Evolutionary conservation across 164 flowering plant species (phyloP).

Genomic region (Pachysandra terminalis): DNA sequence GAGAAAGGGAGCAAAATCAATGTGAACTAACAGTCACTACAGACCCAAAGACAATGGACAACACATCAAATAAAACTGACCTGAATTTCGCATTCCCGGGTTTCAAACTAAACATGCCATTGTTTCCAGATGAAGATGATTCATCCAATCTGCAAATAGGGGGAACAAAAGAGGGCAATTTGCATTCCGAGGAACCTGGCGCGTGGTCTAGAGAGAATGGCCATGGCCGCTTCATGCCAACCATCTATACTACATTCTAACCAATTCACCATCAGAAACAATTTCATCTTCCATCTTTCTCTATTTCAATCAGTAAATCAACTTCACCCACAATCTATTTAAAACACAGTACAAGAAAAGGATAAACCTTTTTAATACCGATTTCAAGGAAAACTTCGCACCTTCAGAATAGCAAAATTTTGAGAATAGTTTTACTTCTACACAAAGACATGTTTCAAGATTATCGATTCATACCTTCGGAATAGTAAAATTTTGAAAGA

Average conservation of each 20-base stretch:
- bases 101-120: constrained; percentile 20
- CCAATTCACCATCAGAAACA: constrained; percentile 25
- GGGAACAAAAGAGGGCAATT: constrained; percentile 22
- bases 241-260: constrained; percentile 45
- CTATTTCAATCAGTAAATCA: constrained; percentile 1
- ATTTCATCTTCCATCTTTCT: not conserved
- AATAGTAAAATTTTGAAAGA: too few species aligned
- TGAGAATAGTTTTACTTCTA: too few species aligned
- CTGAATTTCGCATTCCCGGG: constrained; percentile 23
- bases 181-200: constrained; percentile 27
- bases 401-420: too few species aligned
- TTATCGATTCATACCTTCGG: too few species aligned
- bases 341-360: too few species aligned
- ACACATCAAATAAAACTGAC: constrained; percentile 13
- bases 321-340: too few species aligned
- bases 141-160: constrained; percentile 29
- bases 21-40: not conserved
- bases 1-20: constrained; percentile 12
- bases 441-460: too few species aligned
- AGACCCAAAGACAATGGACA: not conserved
- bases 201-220: constrained; percentile 50
- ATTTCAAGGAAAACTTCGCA: too few species aligned
- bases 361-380: too few species aligned
- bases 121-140: constrained; percentile 31
- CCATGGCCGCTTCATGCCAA: constrained; percentile 64